Evolutionary conservation across 148 eudicot species (phyloP).

Genomic region (Rhododendron ovatum): DNA sequence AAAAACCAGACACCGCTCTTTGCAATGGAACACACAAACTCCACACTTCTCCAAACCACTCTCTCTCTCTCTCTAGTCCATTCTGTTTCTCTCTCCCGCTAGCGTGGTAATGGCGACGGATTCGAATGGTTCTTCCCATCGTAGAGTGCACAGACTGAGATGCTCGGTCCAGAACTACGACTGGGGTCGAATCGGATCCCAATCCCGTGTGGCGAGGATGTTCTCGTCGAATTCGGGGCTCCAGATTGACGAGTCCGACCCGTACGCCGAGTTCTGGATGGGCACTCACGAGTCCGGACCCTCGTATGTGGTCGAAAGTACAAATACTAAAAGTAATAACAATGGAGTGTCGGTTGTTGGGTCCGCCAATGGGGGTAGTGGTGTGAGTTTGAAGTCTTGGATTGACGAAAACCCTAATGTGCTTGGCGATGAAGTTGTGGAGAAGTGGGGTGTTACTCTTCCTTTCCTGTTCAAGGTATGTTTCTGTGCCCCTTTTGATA

Average conservation of each 20-base stretch:
- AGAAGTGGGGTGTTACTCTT: conserved; percentile 32
- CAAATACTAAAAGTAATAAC: neutral
- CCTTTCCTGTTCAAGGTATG: conserved; percentile 91
- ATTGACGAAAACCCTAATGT: conserved; percentile 69
- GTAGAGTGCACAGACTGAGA: conserved; percentile 38
- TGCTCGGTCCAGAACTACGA: conserved; percentile 71
- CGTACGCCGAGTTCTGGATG: conserved; percentile 95
- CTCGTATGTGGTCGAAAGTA: conserved; percentile 36
- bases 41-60: neutral
- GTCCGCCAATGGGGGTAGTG: conserved; percentile 50
- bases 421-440: conserved; percentile 38
- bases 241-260: conserved; percentile 36
- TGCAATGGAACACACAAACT: neutral
- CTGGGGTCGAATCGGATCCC: conserved; percentile 68
- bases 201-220: conserved; percentile 59
- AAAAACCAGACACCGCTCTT: neutral
- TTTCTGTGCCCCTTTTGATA: neutral
- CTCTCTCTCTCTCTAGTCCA: neutral
- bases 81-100: neutral
- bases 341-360: conserved; percentile 32
- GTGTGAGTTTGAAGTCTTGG: conserved; percentile 60
- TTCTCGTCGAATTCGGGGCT: conserved; percentile 42
- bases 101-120: conserved; percentile 12
- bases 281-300: conserved; percentile 95
- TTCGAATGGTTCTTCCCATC: conserved; percentile 11